Evolutionary conservation across 164 flowering plant species (phyloP).

Genomic region (Amborella trichopoda): DNA sequence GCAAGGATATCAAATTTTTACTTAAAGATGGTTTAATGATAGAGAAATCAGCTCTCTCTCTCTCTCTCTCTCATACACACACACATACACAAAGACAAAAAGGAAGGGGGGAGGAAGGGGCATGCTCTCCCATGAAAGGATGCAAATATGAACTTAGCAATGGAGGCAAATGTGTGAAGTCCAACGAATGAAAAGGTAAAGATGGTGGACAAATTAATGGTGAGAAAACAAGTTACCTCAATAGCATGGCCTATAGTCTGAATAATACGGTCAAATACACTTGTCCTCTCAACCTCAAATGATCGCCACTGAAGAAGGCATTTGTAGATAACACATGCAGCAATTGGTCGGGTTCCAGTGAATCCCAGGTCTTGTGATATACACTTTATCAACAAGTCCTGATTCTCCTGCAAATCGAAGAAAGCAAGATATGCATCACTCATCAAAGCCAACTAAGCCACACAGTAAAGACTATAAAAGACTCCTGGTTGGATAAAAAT

Average conservation of each 20-base stretch:
- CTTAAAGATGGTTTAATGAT: no score
- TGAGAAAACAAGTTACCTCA: slow-evolving; percentile 37
- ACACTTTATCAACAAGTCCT: slow-evolving; percentile 23
- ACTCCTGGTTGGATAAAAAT: background rate
- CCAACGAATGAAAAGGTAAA: background rate
- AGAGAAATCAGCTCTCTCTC: no score
- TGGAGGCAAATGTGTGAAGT: background rate
- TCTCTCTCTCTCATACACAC: no score
- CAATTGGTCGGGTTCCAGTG: slow-evolving; percentile 74
- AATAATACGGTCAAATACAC: slow-evolving; percentile 90
- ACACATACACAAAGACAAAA: no score
- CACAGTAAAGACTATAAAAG: background rate
- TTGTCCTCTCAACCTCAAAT: slow-evolving; percentile 95
- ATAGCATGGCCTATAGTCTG: slow-evolving; percentile 92
- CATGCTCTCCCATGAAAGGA: no score
- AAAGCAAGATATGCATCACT: background rate
- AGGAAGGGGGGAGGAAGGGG: no score
- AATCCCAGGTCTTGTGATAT: slow-evolving; percentile 86
- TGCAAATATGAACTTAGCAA: no score
- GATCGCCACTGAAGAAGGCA: slow-evolving; percentile 99
- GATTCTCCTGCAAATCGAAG: slow-evolving; percentile 11
- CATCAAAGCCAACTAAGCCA: background rate
- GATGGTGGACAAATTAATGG: background rate
- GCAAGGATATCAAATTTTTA: no score
- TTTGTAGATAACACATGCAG: slow-evolving; percentile 94